These are phyloP conservation scores for Ilex paraguariensis DNA, from an alignment of 305 asterid genomes.

Conservation along the genomic window DNA sequence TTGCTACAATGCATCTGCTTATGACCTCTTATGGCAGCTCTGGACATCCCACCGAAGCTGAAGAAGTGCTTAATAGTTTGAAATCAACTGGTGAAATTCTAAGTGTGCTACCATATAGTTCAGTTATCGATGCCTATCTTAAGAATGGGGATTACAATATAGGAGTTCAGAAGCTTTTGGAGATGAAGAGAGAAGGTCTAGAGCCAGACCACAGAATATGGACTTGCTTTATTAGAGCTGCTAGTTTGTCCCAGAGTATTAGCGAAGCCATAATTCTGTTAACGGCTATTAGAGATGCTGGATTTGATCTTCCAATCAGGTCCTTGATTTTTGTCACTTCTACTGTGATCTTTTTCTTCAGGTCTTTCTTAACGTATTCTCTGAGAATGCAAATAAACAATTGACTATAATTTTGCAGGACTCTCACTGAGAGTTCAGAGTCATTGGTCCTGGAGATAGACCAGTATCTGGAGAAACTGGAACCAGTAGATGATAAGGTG, in stretches of 20 bases:
- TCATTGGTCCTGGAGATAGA: constrained; percentile 70
- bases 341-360: constrained; percentile 5
- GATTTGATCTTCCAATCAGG: constrained; percentile 82
- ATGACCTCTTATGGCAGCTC: constrained; percentile 95
- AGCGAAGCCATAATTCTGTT: constrained; percentile 58
- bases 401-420: constrained; percentile 36
- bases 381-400: too few relatives aligned
- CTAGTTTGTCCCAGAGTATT: constrained; percentile 55
- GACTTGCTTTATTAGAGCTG: constrained; percentile 85
- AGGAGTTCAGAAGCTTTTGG: constrained; percentile 65
- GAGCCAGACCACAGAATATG: constrained; percentile 83
- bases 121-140: constrained; percentile 87
- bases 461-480: constrained; percentile 54
- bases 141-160: constrained; percentile 64
- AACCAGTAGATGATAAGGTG: constrained; percentile 67
- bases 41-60: constrained; percentile 90
- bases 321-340: constrained; percentile 16
- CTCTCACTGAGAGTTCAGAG: constrained; percentile 59
- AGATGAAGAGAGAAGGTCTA: constrained; percentile 68
- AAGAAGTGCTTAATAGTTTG: constrained; percentile 65
- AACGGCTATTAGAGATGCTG: constrained; percentile 67
- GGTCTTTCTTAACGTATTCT: neutral
- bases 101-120: constrained; percentile 70
- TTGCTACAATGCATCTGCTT: constrained; percentile 91
- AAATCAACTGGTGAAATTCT: constrained; percentile 50